Conservation (phyloP, 1,139 yeast species). For the Diutina neorugosa region DNA sequence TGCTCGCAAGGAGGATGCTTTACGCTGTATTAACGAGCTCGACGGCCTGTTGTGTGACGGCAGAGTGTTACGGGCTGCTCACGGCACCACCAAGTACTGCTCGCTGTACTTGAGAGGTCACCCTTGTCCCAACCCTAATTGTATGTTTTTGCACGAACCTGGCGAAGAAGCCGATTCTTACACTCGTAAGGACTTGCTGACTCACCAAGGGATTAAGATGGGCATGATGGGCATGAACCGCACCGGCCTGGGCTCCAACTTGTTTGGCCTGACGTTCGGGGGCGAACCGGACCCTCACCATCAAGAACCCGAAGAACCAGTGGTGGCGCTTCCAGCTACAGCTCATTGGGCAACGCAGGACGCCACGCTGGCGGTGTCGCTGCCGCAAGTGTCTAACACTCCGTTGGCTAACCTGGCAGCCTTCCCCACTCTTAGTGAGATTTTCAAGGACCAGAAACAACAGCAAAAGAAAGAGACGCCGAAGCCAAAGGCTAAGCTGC, state of each 20-base stretch:
- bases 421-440: slow-evolving; percentile 65
- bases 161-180: slow-evolving; percentile 98
- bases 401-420: slow-evolving; percentile 42
- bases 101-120: slow-evolving; percentile 90
- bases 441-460: slow-evolving; percentile 32
- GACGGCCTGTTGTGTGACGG: slow-evolving; percentile 96
- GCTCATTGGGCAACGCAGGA: slow-evolving; percentile 41
- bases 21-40: slow-evolving; percentile 81
- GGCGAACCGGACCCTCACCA: background rate
- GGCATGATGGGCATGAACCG: slow-evolving; percentile 27
- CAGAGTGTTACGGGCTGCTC: slow-evolving; percentile 77
- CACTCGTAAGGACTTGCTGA: slow-evolving; percentile 83
- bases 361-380: slow-evolving; percentile 16
- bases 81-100: slow-evolving; percentile 97
- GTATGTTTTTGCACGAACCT: slow-evolving; percentile 98
- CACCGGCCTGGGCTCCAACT: slow-evolving; percentile 9
- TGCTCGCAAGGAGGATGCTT: slow-evolving; percentile 87
- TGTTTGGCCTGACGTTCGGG: slow-evolving; percentile 5
- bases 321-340: slow-evolving; percentile 39
- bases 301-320: slow-evolving; percentile 6
- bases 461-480: slow-evolving; percentile 17
- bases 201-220: slow-evolving; percentile 63
- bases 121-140: slow-evolving; percentile 95
- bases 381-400: slow-evolving; percentile 24
- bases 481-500: slow-evolving; percentile 17